These are phyloP conservation scores for Suhomyces kilbournensis DNA, from an alignment of 805 yeast species.

Conservation along the genomic window DNA sequence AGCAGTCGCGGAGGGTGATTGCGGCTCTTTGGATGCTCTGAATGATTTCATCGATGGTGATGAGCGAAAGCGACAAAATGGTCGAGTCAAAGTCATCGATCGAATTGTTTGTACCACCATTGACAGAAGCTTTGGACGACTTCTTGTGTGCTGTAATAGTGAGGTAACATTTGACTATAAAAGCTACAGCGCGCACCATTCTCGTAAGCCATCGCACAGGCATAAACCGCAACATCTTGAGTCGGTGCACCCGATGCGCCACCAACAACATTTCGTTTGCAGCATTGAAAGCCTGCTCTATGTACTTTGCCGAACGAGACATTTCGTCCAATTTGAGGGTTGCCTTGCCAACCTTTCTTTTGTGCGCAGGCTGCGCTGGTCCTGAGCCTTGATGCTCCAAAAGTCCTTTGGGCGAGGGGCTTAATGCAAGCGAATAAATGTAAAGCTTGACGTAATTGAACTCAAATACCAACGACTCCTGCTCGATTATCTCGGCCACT, in stretches of 20 bases:
- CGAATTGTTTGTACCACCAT: slow-evolving; percentile 11
- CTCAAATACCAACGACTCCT: slow-evolving; percentile 75
- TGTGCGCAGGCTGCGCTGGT: slow-evolving; percentile 6
- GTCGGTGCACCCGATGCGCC: slow-evolving; percentile 64
- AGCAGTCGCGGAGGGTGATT: slow-evolving; percentile 68
- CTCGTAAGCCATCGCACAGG: slow-evolving; percentile 93
- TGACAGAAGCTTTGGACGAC: slow-evolving; percentile 15
- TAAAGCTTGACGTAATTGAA: slow-evolving; percentile 81
- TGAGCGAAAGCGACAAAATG: slow-evolving; percentile 56
- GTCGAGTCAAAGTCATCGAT: slow-evolving; percentile 42
- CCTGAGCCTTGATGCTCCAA: slow-evolving; percentile 10
- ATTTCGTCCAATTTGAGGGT: slow-evolving; percentile 63
- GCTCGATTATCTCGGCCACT: slow-evolving; percentile 46
- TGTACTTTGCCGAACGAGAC: slow-evolving; percentile 69
- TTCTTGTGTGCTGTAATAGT: slow-evolving; percentile 53
- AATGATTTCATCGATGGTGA: slow-evolving; percentile 69
- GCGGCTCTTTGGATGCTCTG: slow-evolving; percentile 70
- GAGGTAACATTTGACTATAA: slow-evolving; percentile 79
- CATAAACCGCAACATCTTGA: slow-evolving; percentile 66
- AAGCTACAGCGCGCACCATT: slow-evolving; percentile 84
- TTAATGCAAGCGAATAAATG: slow-evolving; percentile 77
- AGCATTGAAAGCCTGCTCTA: slow-evolving; percentile 76
- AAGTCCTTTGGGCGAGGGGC: slow-evolving; percentile 32
- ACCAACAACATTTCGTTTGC: slow-evolving; percentile 77
- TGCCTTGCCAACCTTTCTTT: slow-evolving; percentile 16